Evolutionary conservation across 331 rosid species (phyloP).

Genomic region (Arachis monticola): DNA sequence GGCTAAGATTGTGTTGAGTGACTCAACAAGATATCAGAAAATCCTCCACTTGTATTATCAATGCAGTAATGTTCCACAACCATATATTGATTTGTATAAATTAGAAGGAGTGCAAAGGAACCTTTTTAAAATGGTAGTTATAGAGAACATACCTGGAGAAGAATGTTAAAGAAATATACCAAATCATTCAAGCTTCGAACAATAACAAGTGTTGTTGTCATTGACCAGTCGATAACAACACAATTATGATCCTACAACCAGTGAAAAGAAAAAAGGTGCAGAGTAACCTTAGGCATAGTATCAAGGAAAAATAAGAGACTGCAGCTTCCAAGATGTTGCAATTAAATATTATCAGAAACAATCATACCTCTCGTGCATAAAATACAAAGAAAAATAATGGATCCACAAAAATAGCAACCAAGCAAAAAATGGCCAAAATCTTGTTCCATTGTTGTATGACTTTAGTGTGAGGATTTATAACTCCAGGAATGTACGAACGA

Average conservation of each 20-base stretch:
- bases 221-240: conserved; percentile 50
- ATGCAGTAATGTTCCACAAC: neutral
- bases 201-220: conserved; percentile 58
- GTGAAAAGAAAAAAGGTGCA: conserved; percentile 21
- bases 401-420: conserved; percentile 72
- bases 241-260: conserved; percentile 61
- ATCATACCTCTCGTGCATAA: conserved; percentile 51
- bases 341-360: conserved; percentile 24
- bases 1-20: neutral
- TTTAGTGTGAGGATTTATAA: conserved; percentile 84
- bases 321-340: conserved; percentile 18
- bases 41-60: neutral
- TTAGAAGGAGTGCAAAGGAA: neutral
- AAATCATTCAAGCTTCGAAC: conserved; percentile 76
- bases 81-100: neutral
- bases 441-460: conserved; percentile 76
- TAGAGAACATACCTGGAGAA: conserved; percentile 72
- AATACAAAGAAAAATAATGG: conserved; percentile 82
- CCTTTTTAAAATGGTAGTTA: neutral
- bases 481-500: conserved; percentile 65
- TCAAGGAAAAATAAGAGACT: conserved; percentile 35
- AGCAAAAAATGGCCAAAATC: conserved; percentile 70
- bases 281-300: conserved; percentile 10
- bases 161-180: conserved; percentile 64
- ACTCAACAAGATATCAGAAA: conserved; percentile 9